These are phyloP conservation scores for Solanum pimpinellifolium DNA, from an alignment of 257 asterid genomes.

Conservation along the genomic window DNA sequence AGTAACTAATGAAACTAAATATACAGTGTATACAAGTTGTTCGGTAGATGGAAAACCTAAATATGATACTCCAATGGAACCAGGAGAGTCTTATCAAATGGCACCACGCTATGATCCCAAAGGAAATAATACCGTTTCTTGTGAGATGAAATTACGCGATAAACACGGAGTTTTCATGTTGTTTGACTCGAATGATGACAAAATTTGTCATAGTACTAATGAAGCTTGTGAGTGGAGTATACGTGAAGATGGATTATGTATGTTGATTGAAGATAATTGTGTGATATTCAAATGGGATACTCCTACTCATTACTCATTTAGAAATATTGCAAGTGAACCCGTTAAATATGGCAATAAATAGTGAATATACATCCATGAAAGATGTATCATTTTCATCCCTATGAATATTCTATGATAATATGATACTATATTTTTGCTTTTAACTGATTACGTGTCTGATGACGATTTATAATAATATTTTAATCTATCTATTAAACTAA, in stretches of 20 bases:
- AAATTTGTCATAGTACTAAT: not conserved
- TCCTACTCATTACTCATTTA: not conserved
- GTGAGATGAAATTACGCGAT: not conserved
- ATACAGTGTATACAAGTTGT: not conserved
- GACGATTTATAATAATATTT: not conserved
- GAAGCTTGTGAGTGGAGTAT: not conserved
- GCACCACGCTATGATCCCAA: not conserved
- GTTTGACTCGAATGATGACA: not conserved
- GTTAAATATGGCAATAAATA: not conserved
- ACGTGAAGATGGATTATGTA: not conserved
- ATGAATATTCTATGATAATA: not conserved
- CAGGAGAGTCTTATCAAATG: not conserved
- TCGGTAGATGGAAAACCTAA: not conserved
- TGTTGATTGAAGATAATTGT: not conserved
- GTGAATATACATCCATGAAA: not conserved
- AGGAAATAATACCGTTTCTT: not conserved
- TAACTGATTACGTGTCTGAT: not conserved
- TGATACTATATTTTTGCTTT: not conserved
- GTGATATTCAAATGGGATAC: not conserved
- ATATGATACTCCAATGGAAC: not conserved
- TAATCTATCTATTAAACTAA: too few species aligned
- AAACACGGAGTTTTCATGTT: not conserved
- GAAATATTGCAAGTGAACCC: not conserved
- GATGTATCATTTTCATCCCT: not conserved
- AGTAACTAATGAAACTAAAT: not conserved